phyloP scores from a whole-genome alignment of 2,329 filamentous ascomycete genomes.

The Sclerotinia glacialis region DNA sequence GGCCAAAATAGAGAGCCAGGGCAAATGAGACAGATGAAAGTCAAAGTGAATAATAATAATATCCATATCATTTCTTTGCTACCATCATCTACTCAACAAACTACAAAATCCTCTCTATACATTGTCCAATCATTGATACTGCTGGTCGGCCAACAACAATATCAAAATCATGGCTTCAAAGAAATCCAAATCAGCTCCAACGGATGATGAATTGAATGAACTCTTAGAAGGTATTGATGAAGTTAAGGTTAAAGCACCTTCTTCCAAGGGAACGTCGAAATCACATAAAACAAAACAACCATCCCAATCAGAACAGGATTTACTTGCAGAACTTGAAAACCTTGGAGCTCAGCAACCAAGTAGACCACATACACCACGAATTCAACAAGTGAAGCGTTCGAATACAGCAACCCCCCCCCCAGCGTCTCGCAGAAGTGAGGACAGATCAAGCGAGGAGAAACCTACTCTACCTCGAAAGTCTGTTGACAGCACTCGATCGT shows the following conservation, averaged over 20 bases:
- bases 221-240: conserved; percentile 62
- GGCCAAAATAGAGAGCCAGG: conserved; percentile 6
- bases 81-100: not conserved
- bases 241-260: conserved; percentile 48
- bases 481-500: conserved; percentile 69
- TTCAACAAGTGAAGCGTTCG: conserved; percentile 53
- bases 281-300: conserved; percentile 38
- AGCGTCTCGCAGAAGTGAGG: conserved; percentile 49
- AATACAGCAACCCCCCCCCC: conserved; percentile 48
- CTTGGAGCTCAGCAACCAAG: conserved; percentile 65
- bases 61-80: not conserved
- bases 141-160: not conserved
- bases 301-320: conserved; percentile 59
- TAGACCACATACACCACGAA: conserved; percentile 79
- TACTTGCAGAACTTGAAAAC: conserved; percentile 83
- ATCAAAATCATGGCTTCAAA: conserved; percentile 52
- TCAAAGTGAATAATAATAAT: not conserved
- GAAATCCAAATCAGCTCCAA: conserved; percentile 54
- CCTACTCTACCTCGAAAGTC: conserved; percentile 60
- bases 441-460: conserved; percentile 57
- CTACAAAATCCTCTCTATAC: not conserved
- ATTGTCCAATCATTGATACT: not conserved
- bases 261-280: conserved; percentile 41
- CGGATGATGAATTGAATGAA: conserved; percentile 63
- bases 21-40: not conserved